phyloP scores from a whole-genome alignment of 768 basidiomycete species.

The Ramaria rubella region DNA sequence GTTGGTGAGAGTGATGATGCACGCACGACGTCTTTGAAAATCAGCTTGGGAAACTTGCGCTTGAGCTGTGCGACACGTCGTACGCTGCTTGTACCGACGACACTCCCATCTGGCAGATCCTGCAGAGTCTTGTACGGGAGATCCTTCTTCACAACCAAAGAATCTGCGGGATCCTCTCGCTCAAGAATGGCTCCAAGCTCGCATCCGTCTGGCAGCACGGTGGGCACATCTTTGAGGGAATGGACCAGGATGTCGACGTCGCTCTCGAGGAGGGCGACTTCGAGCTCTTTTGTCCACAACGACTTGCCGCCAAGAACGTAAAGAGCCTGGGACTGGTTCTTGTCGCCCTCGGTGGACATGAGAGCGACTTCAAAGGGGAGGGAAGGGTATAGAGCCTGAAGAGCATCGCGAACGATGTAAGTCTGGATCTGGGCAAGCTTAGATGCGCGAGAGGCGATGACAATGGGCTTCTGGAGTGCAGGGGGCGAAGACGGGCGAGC shows the following conservation, averaged over 20 bases:
- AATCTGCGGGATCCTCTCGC: constrained; percentile 85
- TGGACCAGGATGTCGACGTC: constrained; percentile 91
- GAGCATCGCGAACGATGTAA: constrained; percentile 61
- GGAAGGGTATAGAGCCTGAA: constrained; percentile 51
- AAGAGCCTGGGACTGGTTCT: constrained; percentile 79
- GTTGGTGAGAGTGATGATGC: background rate
- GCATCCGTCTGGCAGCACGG: constrained; percentile 76
- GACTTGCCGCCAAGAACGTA: constrained; percentile 89
- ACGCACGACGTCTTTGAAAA: constrained; percentile 82
- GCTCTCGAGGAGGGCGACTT: constrained; percentile 66
- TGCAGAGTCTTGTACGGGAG: constrained; percentile 61
- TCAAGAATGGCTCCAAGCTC: constrained; percentile 78
- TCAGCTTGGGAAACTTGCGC: constrained; percentile 64
- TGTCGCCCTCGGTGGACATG: constrained; percentile 77
- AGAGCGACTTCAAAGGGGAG: constrained; percentile 45
- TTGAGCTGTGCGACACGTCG: constrained; percentile 86
- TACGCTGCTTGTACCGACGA: constrained; percentile 95
- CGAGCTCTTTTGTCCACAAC: constrained; percentile 95
- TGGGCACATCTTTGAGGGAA: constrained; percentile 90
- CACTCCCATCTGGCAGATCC: constrained; percentile 80
- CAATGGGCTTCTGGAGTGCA: constrained; percentile 26
- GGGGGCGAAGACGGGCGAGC: background rate
- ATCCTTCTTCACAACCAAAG: constrained; percentile 78
- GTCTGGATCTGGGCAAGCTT: constrained; percentile 90
- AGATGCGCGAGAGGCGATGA: constrained; percentile 80